Percentiles rank a stretch among this genome's conserved stretches.
phyloP scores from a whole-genome alignment of 768 basidiomycete genomes.

The Xanthoconium purpureum region DNA sequence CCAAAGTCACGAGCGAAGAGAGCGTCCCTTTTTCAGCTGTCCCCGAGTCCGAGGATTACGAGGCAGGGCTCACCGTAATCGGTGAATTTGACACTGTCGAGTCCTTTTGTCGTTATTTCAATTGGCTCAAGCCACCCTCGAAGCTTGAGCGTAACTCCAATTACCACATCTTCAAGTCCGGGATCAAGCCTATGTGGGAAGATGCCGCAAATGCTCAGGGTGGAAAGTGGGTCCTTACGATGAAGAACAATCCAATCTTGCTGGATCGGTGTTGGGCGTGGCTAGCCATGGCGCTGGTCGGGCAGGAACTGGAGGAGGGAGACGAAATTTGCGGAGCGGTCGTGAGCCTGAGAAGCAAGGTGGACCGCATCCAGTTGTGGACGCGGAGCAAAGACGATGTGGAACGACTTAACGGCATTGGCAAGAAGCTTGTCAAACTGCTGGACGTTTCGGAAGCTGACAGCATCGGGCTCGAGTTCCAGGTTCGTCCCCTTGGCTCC shows the following conservation, averaged over 20 bases:
- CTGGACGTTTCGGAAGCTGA: slow-evolving; percentile 84
- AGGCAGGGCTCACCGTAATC: slow-evolving; percentile 80
- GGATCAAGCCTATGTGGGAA: slow-evolving; percentile 98
- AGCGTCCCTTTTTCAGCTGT: slow-evolving; percentile 35
- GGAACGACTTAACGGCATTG: slow-evolving; percentile 79
- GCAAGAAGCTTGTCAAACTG: slow-evolving; percentile 76
- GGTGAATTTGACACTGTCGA: slow-evolving; percentile 92
- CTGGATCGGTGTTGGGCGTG: slow-evolving; percentile 89
- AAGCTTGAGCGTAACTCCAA: slow-evolving; percentile 87
- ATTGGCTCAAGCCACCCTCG: slow-evolving; percentile 91
- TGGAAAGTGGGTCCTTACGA: slow-evolving; percentile 93
- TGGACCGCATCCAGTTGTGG: slow-evolving; percentile 92
- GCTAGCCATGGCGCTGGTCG: slow-evolving; percentile 89
- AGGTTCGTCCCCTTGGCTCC: slow-evolving; percentile 46
- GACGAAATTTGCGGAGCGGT: slow-evolving; percentile 84
- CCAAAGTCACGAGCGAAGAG: slow-evolving; percentile 25
- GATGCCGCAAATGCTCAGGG: slow-evolving; percentile 88
- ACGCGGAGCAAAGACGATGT: slow-evolving; percentile 83
- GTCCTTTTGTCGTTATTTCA: slow-evolving; percentile 87
- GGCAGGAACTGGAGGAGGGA: slow-evolving; percentile 55
- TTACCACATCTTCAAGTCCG: slow-evolving; percentile 92
- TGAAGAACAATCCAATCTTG: slow-evolving; percentile 76
- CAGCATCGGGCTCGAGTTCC: slow-evolving; percentile 85
- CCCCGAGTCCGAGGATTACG: slow-evolving; percentile 73
- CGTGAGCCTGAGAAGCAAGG: slow-evolving; percentile 80